Evolutionary conservation across 129 eudicot genomes (phyloP).

Genomic region (Chrysanthemum seticuspe): DNA sequence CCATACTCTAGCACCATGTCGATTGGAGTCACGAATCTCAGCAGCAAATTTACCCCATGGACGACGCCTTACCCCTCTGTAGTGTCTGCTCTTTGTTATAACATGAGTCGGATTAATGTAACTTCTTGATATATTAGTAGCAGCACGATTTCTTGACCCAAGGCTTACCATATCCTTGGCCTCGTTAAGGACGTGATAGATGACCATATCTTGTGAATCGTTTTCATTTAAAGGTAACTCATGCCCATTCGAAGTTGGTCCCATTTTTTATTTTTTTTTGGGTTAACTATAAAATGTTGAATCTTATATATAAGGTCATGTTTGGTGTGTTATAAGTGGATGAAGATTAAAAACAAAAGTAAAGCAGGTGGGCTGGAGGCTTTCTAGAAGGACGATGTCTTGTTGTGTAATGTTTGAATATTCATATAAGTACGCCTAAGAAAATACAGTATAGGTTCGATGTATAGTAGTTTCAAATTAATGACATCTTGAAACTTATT

Average conservation of each 20-base stretch:
- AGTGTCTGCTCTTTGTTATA: constrained; percentile 44
- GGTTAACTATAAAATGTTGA: neutral
- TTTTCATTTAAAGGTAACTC: constrained; percentile 72
- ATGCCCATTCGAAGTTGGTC: constrained; percentile 23
- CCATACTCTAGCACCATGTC: constrained; percentile 70
- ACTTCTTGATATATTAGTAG: constrained; percentile 1
- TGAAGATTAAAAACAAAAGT: neutral
- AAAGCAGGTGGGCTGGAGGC: neutral
- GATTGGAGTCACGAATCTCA: constrained; percentile 70
- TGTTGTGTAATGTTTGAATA: constrained; percentile 19
- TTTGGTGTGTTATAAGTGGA: constrained; percentile 6
- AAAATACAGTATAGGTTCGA: no score
- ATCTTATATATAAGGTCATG: constrained; percentile 20
- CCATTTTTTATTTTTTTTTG: constrained; percentile 24
- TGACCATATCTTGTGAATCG: constrained; percentile 76
- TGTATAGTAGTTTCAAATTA: no score
- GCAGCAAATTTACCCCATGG: constrained; percentile 90
- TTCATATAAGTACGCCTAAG: no score
- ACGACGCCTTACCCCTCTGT: constrained; percentile 79
- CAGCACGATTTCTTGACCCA: neutral
- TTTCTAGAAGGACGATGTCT: constrained; percentile 21
- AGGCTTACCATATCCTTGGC: constrained; percentile 36
- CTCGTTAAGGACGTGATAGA: constrained; percentile 58
- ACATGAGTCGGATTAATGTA: constrained; percentile 32
- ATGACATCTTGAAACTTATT: no score